Conservation (phyloP, 2,329 filamentous ascomycete species). For the Neofusicoccum parvum region DNA sequence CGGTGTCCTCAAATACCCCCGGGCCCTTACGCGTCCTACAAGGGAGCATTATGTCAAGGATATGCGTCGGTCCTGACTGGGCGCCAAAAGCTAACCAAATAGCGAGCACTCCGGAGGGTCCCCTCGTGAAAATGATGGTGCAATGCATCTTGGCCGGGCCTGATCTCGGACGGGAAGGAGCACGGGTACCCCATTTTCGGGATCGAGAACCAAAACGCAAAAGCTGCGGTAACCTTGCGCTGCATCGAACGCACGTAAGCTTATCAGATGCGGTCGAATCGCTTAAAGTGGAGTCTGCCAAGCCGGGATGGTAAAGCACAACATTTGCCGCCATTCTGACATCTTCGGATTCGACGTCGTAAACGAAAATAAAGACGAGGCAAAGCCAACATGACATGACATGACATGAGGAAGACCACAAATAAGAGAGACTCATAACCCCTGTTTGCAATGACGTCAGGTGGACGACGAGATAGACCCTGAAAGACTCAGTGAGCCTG, state of each 20-base stretch:
- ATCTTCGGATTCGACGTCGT: not conserved
- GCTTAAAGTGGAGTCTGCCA: not conserved
- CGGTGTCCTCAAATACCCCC: not conserved
- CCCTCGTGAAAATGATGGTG: not conserved
- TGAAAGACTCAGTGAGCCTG: too few relatives aligned
- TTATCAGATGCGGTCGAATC: not conserved
- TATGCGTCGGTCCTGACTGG: not conserved
- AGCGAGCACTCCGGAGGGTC: not conserved
- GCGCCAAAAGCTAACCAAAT: not conserved
- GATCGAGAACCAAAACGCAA: not conserved
- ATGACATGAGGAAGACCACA: too few relatives aligned
- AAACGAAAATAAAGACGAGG: not conserved
- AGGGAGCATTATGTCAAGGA: not conserved
- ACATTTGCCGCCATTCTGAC: conserved; percentile 6
- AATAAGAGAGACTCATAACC: too few relatives aligned
- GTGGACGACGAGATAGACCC: too few relatives aligned
- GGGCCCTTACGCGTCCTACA: not conserved
- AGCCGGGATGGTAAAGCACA: not conserved
- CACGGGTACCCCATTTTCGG: not conserved
- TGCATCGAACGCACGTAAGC: not conserved
- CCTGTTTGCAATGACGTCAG: too few relatives aligned
- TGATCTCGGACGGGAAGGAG: not conserved
- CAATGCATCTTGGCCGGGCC: not conserved
- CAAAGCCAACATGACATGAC: too few relatives aligned
- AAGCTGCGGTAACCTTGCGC: not conserved